Evolutionary conservation across 179 eudicot species (phyloP).

Genomic region (Vitellaria paradoxa): DNA sequence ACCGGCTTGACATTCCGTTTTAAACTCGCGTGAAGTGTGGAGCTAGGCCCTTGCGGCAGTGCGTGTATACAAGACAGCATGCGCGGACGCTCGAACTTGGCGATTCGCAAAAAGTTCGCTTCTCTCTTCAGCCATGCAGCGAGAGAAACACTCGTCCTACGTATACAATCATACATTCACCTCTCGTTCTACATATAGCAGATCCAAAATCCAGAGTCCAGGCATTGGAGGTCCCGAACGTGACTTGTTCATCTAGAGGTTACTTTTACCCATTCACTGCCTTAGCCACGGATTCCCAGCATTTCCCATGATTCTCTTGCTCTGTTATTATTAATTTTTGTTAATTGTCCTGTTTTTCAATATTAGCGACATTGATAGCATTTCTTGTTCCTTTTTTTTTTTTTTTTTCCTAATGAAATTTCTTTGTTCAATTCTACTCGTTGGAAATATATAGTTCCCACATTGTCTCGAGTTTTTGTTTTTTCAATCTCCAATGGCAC

Average conservation of each 20-base stretch:
- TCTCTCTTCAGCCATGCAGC: neutral
- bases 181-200: neutral
- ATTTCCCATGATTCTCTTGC: neutral
- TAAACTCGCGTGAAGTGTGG: too few species aligned
- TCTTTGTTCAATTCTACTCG: neutral
- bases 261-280: neutral
- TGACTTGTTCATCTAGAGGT: conserved; percentile 10
- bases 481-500: neutral
- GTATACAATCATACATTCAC: neutral
- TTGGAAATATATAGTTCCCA: neutral
- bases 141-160: neutral
- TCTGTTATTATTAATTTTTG: neutral
- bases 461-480: neutral
- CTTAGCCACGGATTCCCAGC: neutral
- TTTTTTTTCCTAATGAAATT: neutral
- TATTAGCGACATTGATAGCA: neutral
- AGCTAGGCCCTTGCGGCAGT: too few species aligned
- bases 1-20: too few species aligned
- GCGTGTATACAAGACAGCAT: too few species aligned
- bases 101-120: neutral
- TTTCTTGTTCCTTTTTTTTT: neutral
- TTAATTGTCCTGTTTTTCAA: neutral
- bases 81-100: neutral
- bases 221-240: neutral
- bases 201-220: conserved; percentile 10